These are phyloP conservation scores for Aureobasidium uvarum DNA, from an alignment of 2,329 filamentous ascomycete genomes.

Conservation along the genomic window DNA sequence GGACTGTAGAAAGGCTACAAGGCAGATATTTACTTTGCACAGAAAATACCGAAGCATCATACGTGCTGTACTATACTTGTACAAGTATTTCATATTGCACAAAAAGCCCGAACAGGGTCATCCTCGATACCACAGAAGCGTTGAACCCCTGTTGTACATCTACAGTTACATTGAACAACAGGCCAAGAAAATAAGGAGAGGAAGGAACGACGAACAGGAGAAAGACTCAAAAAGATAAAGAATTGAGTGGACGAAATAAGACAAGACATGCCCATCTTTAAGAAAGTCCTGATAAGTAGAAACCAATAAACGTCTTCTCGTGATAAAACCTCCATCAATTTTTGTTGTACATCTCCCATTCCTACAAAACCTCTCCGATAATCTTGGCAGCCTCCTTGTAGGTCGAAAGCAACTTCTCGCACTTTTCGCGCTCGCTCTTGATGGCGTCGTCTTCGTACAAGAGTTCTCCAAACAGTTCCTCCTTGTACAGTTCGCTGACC, in stretches of 20 bases:
- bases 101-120: not conserved
- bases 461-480: slow-evolving; percentile 84
- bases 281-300: not conserved
- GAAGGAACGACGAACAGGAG: not conserved
- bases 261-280: not conserved
- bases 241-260: not conserved
- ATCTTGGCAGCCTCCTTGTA: slow-evolving; percentile 99
- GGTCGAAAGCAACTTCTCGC: slow-evolving; percentile 89
- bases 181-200: not conserved
- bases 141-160: not conserved
- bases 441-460: slow-evolving; percentile 97
- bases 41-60: not conserved
- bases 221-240: not conserved
- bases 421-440: slow-evolving; percentile 97
- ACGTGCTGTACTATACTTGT: not conserved
- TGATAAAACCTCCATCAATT: not conserved
- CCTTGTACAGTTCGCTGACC: slow-evolving; percentile 93
- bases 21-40: not conserved
- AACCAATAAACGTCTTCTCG: not conserved
- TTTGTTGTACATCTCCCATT: not conserved
- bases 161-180: not conserved
- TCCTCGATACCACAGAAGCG: not conserved
- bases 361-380: slow-evolving; percentile 86
- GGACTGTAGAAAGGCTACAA: not conserved
- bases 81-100: not conserved